These are phyloP conservation scores for Lineolata rhizophorae DNA, from an alignment of 495 filamentous ascomycete species.

Conservation along the genomic window DNA sequence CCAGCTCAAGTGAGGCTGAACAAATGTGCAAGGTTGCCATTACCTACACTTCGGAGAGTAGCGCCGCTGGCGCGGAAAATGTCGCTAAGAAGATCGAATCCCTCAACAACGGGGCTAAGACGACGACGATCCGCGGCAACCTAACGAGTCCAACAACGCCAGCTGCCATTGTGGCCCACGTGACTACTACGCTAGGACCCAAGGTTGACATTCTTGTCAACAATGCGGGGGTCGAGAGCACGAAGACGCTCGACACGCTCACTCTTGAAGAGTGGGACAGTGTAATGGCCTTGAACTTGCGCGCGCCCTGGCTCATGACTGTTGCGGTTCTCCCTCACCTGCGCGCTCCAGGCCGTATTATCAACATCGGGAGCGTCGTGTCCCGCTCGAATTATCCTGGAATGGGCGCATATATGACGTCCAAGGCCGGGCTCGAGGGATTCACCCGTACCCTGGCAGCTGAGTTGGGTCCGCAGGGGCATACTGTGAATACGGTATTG, in stretches of 20 bases:
- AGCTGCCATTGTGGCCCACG: conserved; percentile 13
- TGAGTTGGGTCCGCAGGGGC: conserved; percentile 21
- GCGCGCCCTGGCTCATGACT: conserved; percentile 18
- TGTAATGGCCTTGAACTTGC: conserved; percentile 25
- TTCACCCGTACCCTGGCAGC: conserved; percentile 21
- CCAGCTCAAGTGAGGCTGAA: no score
- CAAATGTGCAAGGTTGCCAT: conserved; percentile 21
- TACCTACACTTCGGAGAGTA: conserved; percentile 21
- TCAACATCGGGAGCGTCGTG: conserved; percentile 31
- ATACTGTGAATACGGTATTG: conserved; percentile 23
- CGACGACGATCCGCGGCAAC: conserved; percentile 19
- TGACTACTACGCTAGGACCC: conserved; percentile 11
- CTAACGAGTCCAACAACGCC: conserved; percentile 14
- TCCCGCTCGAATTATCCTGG: conserved; percentile 19
- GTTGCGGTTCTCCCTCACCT: conserved; percentile 27
- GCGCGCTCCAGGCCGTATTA: conserved; percentile 24
- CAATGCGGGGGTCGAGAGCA: conserved; percentile 13
- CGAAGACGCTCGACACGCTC: conserved; percentile 12
- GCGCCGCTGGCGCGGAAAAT: conserved; percentile 14
- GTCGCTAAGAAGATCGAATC: conserved; percentile 17
- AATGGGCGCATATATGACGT: conserved; percentile 20
- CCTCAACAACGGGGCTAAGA: conserved; percentile 13
- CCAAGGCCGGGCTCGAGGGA: conserved; percentile 26
- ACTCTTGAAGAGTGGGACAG: conserved; percentile 17
- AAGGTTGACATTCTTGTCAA: conserved; percentile 19